Percentiles rank a stretch among this genome's conserved stretches.
Evolutionary conservation across 225 moss, liverwort and hornwort genomes (phyloP).

Genomic region (Anthoceros angustus): DNA sequence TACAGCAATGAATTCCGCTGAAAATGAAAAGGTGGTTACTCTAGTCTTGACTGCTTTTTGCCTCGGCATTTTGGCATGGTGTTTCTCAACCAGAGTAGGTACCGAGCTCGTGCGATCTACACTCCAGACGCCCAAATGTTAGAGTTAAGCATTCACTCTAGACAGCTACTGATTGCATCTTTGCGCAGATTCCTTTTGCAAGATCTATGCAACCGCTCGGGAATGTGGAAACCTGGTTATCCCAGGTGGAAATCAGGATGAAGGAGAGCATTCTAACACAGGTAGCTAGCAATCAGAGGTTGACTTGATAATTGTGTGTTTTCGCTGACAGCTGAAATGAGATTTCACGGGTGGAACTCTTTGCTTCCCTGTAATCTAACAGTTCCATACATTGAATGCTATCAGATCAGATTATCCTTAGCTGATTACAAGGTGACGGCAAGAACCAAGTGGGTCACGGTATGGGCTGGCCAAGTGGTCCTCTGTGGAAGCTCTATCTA

Average conservation of each 20-base stretch:
- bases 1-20: conserved; percentile 60
- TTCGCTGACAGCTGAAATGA: background rate
- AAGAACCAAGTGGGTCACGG: conserved; percentile 68
- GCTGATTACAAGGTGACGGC: conserved; percentile 30
- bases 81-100: too few species aligned
- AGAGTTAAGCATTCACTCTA: background rate
- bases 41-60: background rate
- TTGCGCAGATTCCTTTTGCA: conserved; percentile 50
- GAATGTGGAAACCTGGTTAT: conserved; percentile 73
- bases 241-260: conserved; percentile 70
- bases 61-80: background rate
- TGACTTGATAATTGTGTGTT: background rate
- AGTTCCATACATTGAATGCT: background rate
- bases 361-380: background rate
- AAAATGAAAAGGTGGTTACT: conserved; percentile 61
- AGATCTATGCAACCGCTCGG: conserved; percentile 63
- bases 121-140: background rate
- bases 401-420: conserved; percentile 44
- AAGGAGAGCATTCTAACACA: conserved; percentile 58
- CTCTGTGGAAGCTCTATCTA: conserved; percentile 68
- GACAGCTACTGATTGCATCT: background rate
- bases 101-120: background rate
- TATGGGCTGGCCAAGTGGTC: conserved; percentile 87
- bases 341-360: too few species aligned
- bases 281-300: conserved; percentile 14